These are phyloP conservation scores for Silene noctiflora DNA, from an alignment of 179 eudicot species.

Conservation along the genomic window DNA sequence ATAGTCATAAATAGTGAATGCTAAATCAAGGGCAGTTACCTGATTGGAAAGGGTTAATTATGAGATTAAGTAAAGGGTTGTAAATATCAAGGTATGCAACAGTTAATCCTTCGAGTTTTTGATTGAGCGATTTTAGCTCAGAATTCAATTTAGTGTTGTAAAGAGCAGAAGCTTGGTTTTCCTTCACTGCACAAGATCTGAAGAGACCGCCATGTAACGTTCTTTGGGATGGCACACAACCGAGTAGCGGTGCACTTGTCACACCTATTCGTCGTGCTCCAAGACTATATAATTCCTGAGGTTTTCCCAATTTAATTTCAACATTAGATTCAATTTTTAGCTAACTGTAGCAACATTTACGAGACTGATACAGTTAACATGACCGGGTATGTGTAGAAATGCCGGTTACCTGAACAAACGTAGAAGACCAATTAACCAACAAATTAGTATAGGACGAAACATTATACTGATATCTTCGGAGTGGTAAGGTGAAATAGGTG, in stretches of 20 bases:
- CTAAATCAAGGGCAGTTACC: conserved; percentile 14
- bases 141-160: conserved; percentile 50
- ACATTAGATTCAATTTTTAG: too few relatives aligned
- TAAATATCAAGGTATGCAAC: conserved; percentile 43
- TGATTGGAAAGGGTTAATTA: conserved; percentile 30
- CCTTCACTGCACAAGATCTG: conserved; percentile 42
- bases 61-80: conserved; percentile 30
- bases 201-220: conserved; percentile 51
- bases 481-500: conserved; percentile 47
- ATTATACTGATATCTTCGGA: conserved; percentile 42
- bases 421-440: conserved; percentile 48
- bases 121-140: conserved; percentile 34
- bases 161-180: conserved; percentile 51
- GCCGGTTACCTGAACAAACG: conserved; percentile 63
- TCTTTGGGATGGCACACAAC: conserved; percentile 79
- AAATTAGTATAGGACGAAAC: conserved; percentile 47
- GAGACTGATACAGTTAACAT: too few relatives aligned
- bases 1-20: too few relatives aligned
- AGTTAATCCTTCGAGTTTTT: conserved; percentile 33
- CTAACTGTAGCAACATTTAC: too few relatives aligned
- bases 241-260: conserved; percentile 53
- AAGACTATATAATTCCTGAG: conserved; percentile 47
- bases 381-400: not conserved
- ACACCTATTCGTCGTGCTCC: conserved; percentile 63
- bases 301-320: not conserved